Percentiles rank a stretch among this genome's conserved stretches.
These are phyloP conservation scores for Cyamopsis tetragonoloba DNA, from an alignment of 306 rosid genomes.

Conservation along the genomic window DNA sequence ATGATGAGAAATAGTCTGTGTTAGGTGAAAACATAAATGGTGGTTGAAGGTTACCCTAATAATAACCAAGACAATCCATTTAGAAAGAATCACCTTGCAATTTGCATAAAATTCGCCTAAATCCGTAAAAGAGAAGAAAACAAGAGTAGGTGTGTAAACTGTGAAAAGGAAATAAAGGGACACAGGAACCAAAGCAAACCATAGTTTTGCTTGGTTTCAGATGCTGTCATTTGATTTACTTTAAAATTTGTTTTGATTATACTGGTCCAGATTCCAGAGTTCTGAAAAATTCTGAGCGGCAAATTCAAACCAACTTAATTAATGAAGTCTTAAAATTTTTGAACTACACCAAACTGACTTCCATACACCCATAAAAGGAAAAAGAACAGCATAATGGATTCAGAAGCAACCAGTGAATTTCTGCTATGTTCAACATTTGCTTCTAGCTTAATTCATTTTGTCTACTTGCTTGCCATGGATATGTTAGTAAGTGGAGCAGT, in stretches of 20 bases:
- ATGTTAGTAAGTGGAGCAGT: conserved; percentile 6
- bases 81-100: background rate
- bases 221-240: background rate
- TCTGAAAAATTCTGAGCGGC: background rate
- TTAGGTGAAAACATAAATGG: conserved; percentile 2
- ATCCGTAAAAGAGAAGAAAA: background rate
- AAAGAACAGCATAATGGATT: conserved; percentile 4
- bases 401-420: conserved; percentile 20
- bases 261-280: background rate
- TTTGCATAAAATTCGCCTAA: background rate
- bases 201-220: background rate
- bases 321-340: background rate
- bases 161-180: background rate
- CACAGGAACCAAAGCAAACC: conserved; percentile 6
- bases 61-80: conserved; percentile 3
- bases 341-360: background rate
- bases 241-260: conserved; percentile 11
- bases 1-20: conserved; percentile 3
- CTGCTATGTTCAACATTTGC: background rate
- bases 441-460: conserved; percentile 14
- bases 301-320: background rate
- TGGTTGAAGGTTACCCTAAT: conserved; percentile 3
- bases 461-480: conserved; percentile 12
- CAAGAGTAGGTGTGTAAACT: background rate
- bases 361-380: background rate